Conservation (phyloP, 805 yeast species). For the Isabelozyma gotoi region DNA sequence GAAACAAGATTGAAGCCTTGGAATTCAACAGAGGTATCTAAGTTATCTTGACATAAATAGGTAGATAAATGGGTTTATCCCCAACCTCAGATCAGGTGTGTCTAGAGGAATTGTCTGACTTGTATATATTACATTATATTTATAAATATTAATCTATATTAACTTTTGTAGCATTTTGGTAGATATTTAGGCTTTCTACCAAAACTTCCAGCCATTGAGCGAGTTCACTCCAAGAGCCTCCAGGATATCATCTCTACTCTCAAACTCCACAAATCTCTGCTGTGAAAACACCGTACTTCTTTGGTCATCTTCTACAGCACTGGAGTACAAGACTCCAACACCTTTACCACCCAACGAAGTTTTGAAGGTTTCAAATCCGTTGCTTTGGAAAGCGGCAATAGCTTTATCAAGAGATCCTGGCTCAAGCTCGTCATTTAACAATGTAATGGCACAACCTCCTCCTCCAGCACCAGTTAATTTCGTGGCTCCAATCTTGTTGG, state of each 20-base stretch:
- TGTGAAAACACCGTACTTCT: slow-evolving; percentile 18
- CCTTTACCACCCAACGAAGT: slow-evolving; percentile 91
- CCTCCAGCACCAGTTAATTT: slow-evolving; percentile 99
- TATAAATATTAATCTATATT: background rate
- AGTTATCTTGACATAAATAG: slow-evolving; percentile 8
- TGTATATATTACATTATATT: slow-evolving; percentile 1
- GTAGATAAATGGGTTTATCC: too few relatives aligned
- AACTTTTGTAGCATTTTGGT: background rate
- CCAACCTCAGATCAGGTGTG: too few relatives aligned
- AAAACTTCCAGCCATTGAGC: slow-evolving; percentile 55
- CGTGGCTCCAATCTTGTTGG: slow-evolving; percentile 72
- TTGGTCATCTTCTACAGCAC: slow-evolving; percentile 7
- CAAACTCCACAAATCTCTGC: slow-evolving; percentile 37
- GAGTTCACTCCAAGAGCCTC: slow-evolving; percentile 42
- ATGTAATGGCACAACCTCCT: slow-evolving; percentile 96
- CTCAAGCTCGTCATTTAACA: slow-evolving; percentile 50
- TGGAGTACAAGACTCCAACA: slow-evolving; percentile 52
- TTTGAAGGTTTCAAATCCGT: slow-evolving; percentile 72
- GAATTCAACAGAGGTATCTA: slow-evolving; percentile 94
- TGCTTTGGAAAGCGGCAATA: slow-evolving; percentile 30
- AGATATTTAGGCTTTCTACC: slow-evolving; percentile 38
- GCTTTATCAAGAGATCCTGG: slow-evolving; percentile 37
- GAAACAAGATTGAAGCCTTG: slow-evolving; percentile 56
- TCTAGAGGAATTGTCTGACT: too few relatives aligned
- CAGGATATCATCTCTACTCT: slow-evolving; percentile 49